Percentiles rank a stretch among this genome's conserved stretches.
Evolutionary conservation across 768 basidiomycete species (phyloP).

Genomic region (Tylopilus intermedius): DNA sequence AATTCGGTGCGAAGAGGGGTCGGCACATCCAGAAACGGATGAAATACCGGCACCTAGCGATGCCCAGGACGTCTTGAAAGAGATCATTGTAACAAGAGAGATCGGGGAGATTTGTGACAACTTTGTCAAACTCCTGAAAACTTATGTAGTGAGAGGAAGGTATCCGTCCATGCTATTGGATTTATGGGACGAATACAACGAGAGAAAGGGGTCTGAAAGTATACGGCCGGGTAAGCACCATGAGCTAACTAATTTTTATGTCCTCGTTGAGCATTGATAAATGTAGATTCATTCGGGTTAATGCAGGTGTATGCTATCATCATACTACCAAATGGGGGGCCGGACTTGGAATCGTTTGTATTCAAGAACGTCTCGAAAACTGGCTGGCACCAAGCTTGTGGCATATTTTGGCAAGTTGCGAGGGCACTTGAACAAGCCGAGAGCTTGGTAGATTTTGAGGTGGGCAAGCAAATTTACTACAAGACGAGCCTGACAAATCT

Average conservation of each 20-base stretch:
- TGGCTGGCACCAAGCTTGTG: slow-evolving; percentile 85
- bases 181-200: slow-evolving; percentile 83
- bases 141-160: slow-evolving; percentile 79
- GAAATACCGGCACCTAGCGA: slow-evolving; percentile 70
- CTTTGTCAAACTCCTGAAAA: slow-evolving; percentile 76
- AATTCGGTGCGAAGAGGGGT: slow-evolving; percentile 48
- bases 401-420: slow-evolving; percentile 87
- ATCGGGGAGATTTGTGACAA: slow-evolving; percentile 75
- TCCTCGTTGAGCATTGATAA: slow-evolving; percentile 6
- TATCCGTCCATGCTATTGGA: slow-evolving; percentile 78
- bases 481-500: neutral
- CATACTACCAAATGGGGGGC: slow-evolving; percentile 84
- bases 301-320: slow-evolving; percentile 87
- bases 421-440: slow-evolving; percentile 78
- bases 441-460: slow-evolving; percentile 80
- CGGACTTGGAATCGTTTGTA: slow-evolving; percentile 81
- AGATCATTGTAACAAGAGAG: slow-evolving; percentile 69
- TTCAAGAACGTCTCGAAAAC: slow-evolving; percentile 53
- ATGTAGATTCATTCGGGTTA: slow-evolving; percentile 64
- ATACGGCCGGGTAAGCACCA: slow-evolving; percentile 68
- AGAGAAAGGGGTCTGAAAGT: slow-evolving; percentile 74
- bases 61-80: slow-evolving; percentile 71
- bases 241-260: neutral
- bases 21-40: slow-evolving; percentile 27
- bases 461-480: slow-evolving; percentile 32